Percentiles rank a stretch among this genome's conserved stretches.
Conservation (phyloP, 768 basidiomycete genomes). For the Mycena belliarum region DNA sequence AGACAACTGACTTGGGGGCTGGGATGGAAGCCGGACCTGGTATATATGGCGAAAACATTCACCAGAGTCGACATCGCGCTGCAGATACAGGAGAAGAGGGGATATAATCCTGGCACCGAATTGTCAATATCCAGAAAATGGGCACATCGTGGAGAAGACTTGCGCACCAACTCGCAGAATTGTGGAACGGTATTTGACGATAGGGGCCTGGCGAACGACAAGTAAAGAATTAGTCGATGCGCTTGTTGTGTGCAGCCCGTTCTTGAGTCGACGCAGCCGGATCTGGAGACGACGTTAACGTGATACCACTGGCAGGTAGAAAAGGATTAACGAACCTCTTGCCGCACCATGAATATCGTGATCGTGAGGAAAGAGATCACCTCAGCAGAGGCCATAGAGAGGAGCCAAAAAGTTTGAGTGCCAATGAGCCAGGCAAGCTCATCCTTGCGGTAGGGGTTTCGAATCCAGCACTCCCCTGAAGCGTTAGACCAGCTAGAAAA, state of each 20-base stretch:
- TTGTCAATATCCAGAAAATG: neutral
- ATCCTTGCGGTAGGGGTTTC: neutral
- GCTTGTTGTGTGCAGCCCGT: neutral
- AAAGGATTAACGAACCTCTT: neutral
- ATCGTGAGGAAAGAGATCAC: neutral
- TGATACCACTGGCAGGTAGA: no score
- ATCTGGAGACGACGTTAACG: no score
- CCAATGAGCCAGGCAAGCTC: neutral
- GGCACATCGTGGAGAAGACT: no score
- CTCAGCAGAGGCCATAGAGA: neutral
- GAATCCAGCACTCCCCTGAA: neutral
- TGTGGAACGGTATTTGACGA: neutral
- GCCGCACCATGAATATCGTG: neutral
- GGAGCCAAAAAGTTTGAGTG: neutral
- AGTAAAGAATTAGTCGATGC: neutral
- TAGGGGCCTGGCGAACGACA: neutral
- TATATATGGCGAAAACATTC: neutral
- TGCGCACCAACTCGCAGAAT: neutral
- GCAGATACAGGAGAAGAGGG: neutral
- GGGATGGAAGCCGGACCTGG: neutral
- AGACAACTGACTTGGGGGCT: neutral
- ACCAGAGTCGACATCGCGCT: neutral
- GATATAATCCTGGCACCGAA: neutral
- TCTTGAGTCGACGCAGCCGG: neutral
- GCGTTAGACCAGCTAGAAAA: neutral